Percentiles rank a stretch among this genome's conserved stretches.
phyloP scores from a whole-genome alignment of 768 basidiomycete species.

The Gymnopilus dilepis region DNA sequence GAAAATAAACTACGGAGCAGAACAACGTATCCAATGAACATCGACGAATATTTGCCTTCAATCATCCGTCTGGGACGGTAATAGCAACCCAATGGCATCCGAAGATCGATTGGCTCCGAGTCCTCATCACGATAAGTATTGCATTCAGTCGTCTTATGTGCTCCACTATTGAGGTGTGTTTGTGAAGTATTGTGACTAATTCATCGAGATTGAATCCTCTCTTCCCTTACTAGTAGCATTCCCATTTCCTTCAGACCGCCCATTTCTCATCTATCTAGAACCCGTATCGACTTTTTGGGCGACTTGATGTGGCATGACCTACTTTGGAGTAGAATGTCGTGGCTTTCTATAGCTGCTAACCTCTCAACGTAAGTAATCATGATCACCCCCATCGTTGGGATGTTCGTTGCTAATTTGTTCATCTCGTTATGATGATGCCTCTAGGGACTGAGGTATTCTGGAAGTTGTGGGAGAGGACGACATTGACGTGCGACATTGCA shows the following conservation, averaged over 20 bases:
- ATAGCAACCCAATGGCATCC: too few relatives aligned
- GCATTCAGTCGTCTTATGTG: too few relatives aligned
- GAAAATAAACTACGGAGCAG: too few relatives aligned
- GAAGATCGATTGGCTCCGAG: too few relatives aligned
- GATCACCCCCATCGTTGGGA: conserved; percentile 50
- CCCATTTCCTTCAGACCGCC: conserved; percentile 35
- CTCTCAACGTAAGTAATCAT: conserved; percentile 38
- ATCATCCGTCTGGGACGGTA: too few relatives aligned
- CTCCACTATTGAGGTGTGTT: too few relatives aligned
- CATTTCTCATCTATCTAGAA: conserved; percentile 58
- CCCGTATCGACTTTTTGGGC: conserved; percentile 55
- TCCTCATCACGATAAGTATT: too few relatives aligned
- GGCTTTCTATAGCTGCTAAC: conserved; percentile 17
- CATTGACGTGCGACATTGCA: conserved; percentile 59
- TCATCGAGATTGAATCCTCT: too few relatives aligned
- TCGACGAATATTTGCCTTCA: too few relatives aligned
- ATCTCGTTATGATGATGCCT: conserved; percentile 54
- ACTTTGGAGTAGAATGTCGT: conserved; percentile 9
- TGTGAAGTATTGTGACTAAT: too few relatives aligned
- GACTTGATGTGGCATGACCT: conserved; percentile 50
- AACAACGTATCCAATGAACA: too few relatives aligned
- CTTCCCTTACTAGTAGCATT: too few relatives aligned
- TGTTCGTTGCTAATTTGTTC: conserved; percentile 57
- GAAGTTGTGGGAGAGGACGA: conserved; percentile 52
- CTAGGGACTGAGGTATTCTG: conserved; percentile 47